phyloP scores from a whole-genome alignment of 768 basidiomycete genomes.

The Hortiboletus flavorubellus region DNA sequence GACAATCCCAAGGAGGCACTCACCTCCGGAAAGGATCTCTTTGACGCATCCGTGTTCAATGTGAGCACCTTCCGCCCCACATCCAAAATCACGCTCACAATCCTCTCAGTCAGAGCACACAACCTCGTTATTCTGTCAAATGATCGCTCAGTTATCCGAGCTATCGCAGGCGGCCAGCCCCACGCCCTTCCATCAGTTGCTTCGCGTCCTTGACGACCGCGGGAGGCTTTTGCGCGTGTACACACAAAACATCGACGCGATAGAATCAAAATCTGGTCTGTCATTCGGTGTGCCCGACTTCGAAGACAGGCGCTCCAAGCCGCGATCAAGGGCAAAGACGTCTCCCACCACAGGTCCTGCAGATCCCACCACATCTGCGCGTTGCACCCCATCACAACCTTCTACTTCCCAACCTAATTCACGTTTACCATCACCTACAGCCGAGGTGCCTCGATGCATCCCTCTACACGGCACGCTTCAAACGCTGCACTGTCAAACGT shows the following conservation, averaged over 20 bases:
- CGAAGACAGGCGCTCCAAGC: slow-evolving; percentile 52
- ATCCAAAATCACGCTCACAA: slow-evolving; percentile 16
- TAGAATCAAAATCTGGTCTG: slow-evolving; percentile 84
- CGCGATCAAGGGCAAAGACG: slow-evolving; percentile 45
- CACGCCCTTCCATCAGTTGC: slow-evolving; percentile 75
- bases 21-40: slow-evolving; percentile 80
- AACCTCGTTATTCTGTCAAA: slow-evolving; percentile 78
- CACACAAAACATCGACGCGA: slow-evolving; percentile 91
- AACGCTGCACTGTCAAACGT: slow-evolving; percentile 75
- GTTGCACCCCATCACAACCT: slow-evolving; percentile 15
- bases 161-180: slow-evolving; percentile 71
- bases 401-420: slow-evolving; percentile 24
- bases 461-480: slow-evolving; percentile 88
- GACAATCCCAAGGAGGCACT: slow-evolving; percentile 72
- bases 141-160: slow-evolving; percentile 81
- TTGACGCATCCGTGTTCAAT: slow-evolving; percentile 87
- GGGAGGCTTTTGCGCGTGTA: slow-evolving; percentile 82
- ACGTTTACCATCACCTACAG: slow-evolving; percentile 49
- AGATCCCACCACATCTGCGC: slow-evolving; percentile 14
- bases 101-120: slow-evolving; percentile 61
- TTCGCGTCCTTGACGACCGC: slow-evolving; percentile 70
- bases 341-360: slow-evolving; percentile 11
- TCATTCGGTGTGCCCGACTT: slow-evolving; percentile 81
- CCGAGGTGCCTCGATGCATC: slow-evolving; percentile 74
- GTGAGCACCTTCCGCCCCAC: slow-evolving; percentile 40